Base-by-base conservation (phyloP, 2,329 filamentous ascomycete genomes). In the Cordyceps militaris region DNA sequence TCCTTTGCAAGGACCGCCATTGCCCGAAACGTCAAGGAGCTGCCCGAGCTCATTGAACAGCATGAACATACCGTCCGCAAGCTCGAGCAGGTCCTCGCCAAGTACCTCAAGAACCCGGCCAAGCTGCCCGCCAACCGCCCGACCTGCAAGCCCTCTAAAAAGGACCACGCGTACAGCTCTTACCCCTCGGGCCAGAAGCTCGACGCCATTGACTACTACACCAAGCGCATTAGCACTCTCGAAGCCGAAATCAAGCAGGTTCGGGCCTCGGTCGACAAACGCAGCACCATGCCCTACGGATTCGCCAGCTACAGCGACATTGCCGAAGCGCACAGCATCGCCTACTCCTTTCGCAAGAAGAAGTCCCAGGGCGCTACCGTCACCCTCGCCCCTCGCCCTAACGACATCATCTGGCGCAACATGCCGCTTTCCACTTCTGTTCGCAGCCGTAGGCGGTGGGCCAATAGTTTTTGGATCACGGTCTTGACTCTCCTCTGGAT, bases 321-420 rank as follows among this genome's bases (percentile, higher is more conserved):
- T 57, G 80, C 86, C 59, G 89, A 96, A 65, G 91, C 94, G 0
- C 94, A 99, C 67, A 83, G 83, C 21, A 91, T 96, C 61, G 94
- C 92, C 11, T 96, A 88, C 72, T 82, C 86, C 10, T 84, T 88
- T 23, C 88, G 88, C 59, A 89, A 85, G 50, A 94, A 94, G 75
- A 88, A 87, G 64, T 89, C 90, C 0, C 80, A 89, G 42, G 90
- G 90, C 5, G 85, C 91, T 0, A 88, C 82, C 0, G 83, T 99
- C 57, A 79, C 76, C 6, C 79, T 97, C 14, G 92, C 94, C 1
- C 91, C 94, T 2, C 84, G 85, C 59, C 93, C 94, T 3, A 91
- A 89, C 68, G 93, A 97, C 69, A 83, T 99, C 55, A 96, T 99
- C 63, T 99, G 94, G 94, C 87, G 91, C 69, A 99, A 99, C 66